Percentiles rank a stretch among this genome's conserved stretches.
Evolutionary conservation across 2,329 filamentous ascomycete species (phyloP).

Genomic region (Thermochaetoides dissita): DNA sequence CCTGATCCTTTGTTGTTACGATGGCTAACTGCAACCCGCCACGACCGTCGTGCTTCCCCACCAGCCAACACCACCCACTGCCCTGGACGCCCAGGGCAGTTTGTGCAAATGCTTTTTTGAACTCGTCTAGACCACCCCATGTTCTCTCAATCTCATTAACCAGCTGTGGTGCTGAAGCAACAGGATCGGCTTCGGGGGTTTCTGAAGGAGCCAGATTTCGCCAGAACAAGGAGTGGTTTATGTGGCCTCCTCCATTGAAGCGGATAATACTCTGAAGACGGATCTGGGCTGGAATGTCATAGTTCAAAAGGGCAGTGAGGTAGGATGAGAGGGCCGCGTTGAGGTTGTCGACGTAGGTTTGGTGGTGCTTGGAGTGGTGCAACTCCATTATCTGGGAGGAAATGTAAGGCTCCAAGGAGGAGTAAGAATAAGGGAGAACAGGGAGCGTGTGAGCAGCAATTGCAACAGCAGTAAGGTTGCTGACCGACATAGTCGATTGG

Average conservation of each 20-base stretch:
- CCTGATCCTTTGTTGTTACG: slow-evolving; percentile 75
- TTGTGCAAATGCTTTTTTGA: slow-evolving; percentile 51
- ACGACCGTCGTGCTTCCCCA: slow-evolving; percentile 42
- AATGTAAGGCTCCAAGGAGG: slow-evolving; percentile 50
- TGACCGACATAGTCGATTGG: slow-evolving; percentile 11
- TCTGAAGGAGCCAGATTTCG: slow-evolving; percentile 53
- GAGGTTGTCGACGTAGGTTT: slow-evolving; percentile 82
- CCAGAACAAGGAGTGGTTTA: slow-evolving; percentile 58
- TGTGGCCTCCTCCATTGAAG: slow-evolving; percentile 54
- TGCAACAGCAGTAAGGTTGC: slow-evolving; percentile 13
- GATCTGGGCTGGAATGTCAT: slow-evolving; percentile 46
- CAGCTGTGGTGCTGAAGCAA: slow-evolving; percentile 40
- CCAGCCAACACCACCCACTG: slow-evolving; percentile 79
- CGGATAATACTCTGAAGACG: slow-evolving; percentile 49
- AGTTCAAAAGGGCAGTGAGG: slow-evolving; percentile 37
- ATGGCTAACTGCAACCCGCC: slow-evolving; percentile 51
- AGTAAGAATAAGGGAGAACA: slow-evolving; percentile 20
- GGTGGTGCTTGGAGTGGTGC: slow-evolving; percentile 88
- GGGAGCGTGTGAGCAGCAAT: slow-evolving; percentile 22
- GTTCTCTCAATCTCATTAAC: slow-evolving; percentile 44
- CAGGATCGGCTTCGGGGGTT: slow-evolving; percentile 41
- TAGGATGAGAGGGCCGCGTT: slow-evolving; percentile 67
- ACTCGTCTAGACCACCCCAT: slow-evolving; percentile 55
- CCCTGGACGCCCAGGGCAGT: slow-evolving; percentile 62
- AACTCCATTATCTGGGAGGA: slow-evolving; percentile 92